Conservation (phyloP, 352 stramenopile species). For the Pythium apleroticum region DNA sequence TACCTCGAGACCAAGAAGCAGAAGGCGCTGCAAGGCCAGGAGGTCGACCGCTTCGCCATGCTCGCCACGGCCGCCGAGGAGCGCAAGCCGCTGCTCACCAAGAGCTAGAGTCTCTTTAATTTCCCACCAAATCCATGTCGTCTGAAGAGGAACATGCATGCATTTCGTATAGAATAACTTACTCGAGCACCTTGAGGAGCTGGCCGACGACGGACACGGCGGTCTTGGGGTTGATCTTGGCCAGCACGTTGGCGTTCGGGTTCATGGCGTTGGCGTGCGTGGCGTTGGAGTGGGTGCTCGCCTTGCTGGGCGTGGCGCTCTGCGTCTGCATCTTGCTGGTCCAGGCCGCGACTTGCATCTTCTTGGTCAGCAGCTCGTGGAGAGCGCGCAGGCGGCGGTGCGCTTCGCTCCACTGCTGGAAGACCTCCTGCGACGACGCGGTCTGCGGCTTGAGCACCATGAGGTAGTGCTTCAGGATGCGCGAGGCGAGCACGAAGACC, state of each 20-base stretch:
- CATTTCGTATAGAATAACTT: slow-evolving; percentile 6
- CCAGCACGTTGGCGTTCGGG: slow-evolving; percentile 47
- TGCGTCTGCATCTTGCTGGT: slow-evolving; percentile 10
- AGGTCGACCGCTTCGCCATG: slow-evolving; percentile 41
- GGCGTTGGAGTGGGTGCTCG: background rate
- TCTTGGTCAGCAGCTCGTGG: slow-evolving; percentile 53
- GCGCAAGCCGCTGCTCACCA: slow-evolving; percentile 57
- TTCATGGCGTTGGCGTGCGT: slow-evolving; percentile 20
- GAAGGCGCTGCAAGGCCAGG: slow-evolving; percentile 13
- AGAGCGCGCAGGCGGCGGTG: slow-evolving; percentile 49
- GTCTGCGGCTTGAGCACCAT: slow-evolving; percentile 24
- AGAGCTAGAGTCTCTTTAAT: slow-evolving; percentile 37
- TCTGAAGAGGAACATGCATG: background rate
- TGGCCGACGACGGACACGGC: slow-evolving; percentile 53
- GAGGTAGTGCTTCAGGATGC: slow-evolving; percentile 67
- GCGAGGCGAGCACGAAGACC: slow-evolving; percentile 70
- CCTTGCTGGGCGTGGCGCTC: slow-evolving; percentile 19
- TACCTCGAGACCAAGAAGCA: slow-evolving; percentile 71
- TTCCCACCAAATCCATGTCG: background rate
- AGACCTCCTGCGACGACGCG: slow-evolving; percentile 15
- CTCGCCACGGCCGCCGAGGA: slow-evolving; percentile 49
- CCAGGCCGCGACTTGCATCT: slow-evolving; percentile 56
- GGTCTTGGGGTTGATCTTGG: slow-evolving; percentile 70
- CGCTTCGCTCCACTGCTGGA: slow-evolving; percentile 51
- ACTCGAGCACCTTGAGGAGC: slow-evolving; percentile 45